Percentiles rank a stretch among this genome's conserved stretches.
Evolutionary conservation across 2,329 filamentous ascomycete species (phyloP).

Genomic region (Aspergillus proliferans): DNA sequence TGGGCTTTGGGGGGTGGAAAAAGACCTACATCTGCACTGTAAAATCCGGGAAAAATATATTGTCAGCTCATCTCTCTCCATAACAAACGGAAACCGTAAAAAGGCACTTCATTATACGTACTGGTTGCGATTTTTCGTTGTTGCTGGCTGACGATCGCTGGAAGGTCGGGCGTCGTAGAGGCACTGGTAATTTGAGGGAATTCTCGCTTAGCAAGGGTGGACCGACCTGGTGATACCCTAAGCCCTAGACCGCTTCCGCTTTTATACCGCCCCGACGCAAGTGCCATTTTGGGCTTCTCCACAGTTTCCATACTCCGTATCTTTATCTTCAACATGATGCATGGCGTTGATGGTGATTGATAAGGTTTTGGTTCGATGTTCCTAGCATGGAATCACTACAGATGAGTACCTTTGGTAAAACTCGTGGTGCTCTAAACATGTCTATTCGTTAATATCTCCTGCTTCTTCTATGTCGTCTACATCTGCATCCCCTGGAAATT

Average conservation of each 20-base stretch:
- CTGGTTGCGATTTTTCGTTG: conserved; percentile 43
- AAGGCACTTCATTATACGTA: conserved; percentile 27
- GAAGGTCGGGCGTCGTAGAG: conserved; percentile 28
- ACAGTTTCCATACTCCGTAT: conserved; percentile 5
- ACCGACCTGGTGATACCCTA: conserved; percentile 29
- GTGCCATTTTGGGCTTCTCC: conserved; percentile 10
- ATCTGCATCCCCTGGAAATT: conserved; percentile 9
- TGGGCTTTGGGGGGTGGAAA: conserved; percentile 15
- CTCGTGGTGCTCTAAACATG: background rate
- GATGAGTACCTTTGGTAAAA: background rate
- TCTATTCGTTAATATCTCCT: conserved; percentile 8
- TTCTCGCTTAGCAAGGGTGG: conserved; percentile 41
- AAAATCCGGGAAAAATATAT: conserved; percentile 27
- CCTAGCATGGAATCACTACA: background rate
- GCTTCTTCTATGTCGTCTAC: conserved; percentile 14
- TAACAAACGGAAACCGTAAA: conserved; percentile 8
- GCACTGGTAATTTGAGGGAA: conserved; percentile 34
- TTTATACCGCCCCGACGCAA: conserved; percentile 6
- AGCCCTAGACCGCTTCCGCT: conserved; percentile 29
- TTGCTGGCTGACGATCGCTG: conserved; percentile 38
- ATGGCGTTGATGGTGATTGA: background rate
- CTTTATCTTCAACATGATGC: conserved; percentile 1
- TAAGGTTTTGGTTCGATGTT: background rate
- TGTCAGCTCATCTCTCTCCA: conserved; percentile 41
- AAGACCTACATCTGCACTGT: conserved; percentile 83